Percentiles rank a stretch among this genome's conserved stretches.
Evolutionary conservation across 2,329 filamentous ascomycete species (phyloP).

Genomic region (Alternaria triticimaculans): DNA sequence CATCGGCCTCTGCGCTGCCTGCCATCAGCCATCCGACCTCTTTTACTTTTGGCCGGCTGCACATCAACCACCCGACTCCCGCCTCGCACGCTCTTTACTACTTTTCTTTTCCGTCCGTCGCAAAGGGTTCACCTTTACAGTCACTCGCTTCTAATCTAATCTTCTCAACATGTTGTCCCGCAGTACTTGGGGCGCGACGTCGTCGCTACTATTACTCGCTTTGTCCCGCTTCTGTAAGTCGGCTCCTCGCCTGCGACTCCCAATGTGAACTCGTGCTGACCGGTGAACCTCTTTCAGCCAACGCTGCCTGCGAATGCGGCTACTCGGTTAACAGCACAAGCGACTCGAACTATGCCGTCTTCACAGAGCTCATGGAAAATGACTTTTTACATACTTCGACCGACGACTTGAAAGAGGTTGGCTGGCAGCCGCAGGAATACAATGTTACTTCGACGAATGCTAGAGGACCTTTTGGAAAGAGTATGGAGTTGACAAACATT

Average conservation of each 20-base stretch:
- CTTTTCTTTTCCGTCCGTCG: slow-evolving; percentile 22
- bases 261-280: slow-evolving; percentile 11
- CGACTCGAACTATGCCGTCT: slow-evolving; percentile 56
- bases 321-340: slow-evolving; percentile 64
- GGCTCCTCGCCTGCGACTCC: background rate
- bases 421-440: slow-evolving; percentile 73
- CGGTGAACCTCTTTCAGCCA: slow-evolving; percentile 28
- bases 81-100: slow-evolving; percentile 19
- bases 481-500: slow-evolving; percentile 65
- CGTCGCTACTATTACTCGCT: slow-evolving; percentile 39
- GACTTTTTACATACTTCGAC: slow-evolving; percentile 69
- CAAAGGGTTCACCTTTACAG: slow-evolving; percentile 15
- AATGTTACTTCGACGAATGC: slow-evolving; percentile 65
- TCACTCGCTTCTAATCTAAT: slow-evolving; percentile 30
- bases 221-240: slow-evolving; percentile 42
- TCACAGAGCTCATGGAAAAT: slow-evolving; percentile 74
- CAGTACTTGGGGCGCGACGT: slow-evolving; percentile 30
- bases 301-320: slow-evolving; percentile 72
- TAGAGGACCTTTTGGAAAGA: slow-evolving; percentile 71
- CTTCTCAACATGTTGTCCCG: slow-evolving; percentile 23
- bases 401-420: slow-evolving; percentile 52
- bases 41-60: slow-evolving; percentile 13
- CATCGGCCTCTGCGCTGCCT: slow-evolving; percentile 11
- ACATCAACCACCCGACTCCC: slow-evolving; percentile 12
- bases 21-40: slow-evolving; percentile 3